phyloP scores from a whole-genome alignment of 2,329 filamentous ascomycete species.

The Coniochaeta pulveracea region DNA sequence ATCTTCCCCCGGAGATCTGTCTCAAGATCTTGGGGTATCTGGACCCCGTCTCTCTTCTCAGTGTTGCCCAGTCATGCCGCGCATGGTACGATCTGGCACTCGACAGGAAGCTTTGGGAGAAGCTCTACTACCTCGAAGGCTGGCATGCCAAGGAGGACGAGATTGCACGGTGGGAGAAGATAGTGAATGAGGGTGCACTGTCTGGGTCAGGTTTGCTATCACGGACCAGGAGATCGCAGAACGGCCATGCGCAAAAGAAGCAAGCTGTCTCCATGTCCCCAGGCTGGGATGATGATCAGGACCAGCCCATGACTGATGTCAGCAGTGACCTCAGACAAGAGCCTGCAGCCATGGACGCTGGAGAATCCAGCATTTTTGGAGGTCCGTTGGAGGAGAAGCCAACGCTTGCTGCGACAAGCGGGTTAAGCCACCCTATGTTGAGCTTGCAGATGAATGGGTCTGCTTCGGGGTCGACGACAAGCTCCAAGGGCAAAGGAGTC shows the following conservation, averaged over 20 bases:
- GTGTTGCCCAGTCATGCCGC: constrained; percentile 66
- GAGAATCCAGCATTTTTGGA: constrained; percentile 19
- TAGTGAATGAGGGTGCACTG: constrained; percentile 32
- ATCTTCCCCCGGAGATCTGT: constrained; percentile 83
- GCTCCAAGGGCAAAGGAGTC: constrained; percentile 15
- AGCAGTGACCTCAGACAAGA: constrained; percentile 16
- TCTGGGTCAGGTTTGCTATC: constrained; percentile 26
- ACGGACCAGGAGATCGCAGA: constrained; percentile 26
- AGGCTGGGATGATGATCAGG: constrained; percentile 28
- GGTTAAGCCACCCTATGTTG: constrained; percentile 14
- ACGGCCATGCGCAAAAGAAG: constrained; percentile 43
- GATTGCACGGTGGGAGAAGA: constrained; percentile 54
- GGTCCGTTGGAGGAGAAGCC: constrained; percentile 8
- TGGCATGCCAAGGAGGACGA: constrained; percentile 64
- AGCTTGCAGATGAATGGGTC: constrained; percentile 23
- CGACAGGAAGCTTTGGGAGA: constrained; percentile 79
- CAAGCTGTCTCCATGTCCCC: constrained; percentile 33
- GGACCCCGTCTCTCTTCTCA: constrained; percentile 67
- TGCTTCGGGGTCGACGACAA: constrained; percentile 18
- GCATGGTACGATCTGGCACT: constrained; percentile 73
- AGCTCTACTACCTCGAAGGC: constrained; percentile 72
- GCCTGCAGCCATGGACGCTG: constrained; percentile 11
- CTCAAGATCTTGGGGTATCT: constrained; percentile 82
- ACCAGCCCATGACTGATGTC: constrained; percentile 28
- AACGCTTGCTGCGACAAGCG: constrained; percentile 3